A percentile compares a stretch with the other conserved stretches of the same genome.
Conservation (phyloP, 139 green algal genomes). For the Pycnococcus provasolii region DNA sequence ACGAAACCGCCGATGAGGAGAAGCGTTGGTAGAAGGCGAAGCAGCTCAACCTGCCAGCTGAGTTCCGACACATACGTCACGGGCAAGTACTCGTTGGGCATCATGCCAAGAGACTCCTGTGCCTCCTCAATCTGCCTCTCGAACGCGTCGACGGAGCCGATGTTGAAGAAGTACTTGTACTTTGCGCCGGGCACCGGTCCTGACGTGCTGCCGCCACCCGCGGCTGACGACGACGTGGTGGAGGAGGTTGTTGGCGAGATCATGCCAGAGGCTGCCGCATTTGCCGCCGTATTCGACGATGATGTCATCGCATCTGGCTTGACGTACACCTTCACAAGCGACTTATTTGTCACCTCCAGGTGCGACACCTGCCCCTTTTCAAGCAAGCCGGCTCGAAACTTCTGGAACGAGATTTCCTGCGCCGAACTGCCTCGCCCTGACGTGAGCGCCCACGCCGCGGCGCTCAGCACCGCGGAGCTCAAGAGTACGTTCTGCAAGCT, state of each 20-base stretch:
- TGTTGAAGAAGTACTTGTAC: conserved; percentile 88
- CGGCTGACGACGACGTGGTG: neutral
- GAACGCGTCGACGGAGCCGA: conserved; percentile 86
- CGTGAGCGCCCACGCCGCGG: no score
- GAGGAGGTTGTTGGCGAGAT: neutral
- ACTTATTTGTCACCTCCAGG: conserved; percentile 90
- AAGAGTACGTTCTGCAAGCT: no score
- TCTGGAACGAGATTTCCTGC: conserved; percentile 81
- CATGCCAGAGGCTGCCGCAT: neutral
- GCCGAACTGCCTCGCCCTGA: neutral
- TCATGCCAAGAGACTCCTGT: conserved; percentile 49
- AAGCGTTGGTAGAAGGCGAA: conserved; percentile 75
- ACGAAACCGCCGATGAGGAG: conserved; percentile 81
- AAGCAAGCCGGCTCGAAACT: conserved; percentile 80
- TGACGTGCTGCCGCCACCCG: neutral
- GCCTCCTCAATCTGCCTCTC: conserved; percentile 92
- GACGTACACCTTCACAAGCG: conserved; percentile 55
- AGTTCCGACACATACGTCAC: conserved; percentile 66
- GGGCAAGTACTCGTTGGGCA: conserved; percentile 44
- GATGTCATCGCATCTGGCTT: conserved; percentile 9
- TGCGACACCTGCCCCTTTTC: conserved; percentile 59
- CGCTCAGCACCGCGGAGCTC: no score
- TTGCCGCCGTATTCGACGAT: conserved; percentile 12
- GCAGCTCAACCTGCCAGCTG: conserved; percentile 53
- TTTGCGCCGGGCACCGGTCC: neutral